These are phyloP conservation scores for Agarophyton chilense DNA, from an alignment of 23 red algal genomes.

Conservation along the genomic window DNA sequence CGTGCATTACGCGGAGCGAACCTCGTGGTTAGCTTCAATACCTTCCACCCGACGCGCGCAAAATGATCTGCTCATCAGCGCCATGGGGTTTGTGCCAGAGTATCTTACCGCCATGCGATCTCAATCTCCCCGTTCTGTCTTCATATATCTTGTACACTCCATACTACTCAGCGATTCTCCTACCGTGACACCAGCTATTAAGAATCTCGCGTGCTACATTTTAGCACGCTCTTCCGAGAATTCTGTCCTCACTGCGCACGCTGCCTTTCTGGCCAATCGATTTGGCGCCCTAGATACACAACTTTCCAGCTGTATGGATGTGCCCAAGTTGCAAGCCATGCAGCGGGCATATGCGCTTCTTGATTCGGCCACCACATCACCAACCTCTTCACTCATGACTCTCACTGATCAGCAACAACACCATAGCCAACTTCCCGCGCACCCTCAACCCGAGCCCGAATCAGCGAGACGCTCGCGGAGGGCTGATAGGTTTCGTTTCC, in stretches of 20 bases:
- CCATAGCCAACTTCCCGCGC: background rate
- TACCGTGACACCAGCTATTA: slow-evolving; percentile 19
- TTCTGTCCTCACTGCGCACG: slow-evolving; percentile 59
- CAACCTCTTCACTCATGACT: background rate
- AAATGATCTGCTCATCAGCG: background rate
- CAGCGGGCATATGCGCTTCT: slow-evolving; percentile 19
- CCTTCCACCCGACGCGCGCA: slow-evolving; percentile 32
- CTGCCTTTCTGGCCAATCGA: slow-evolving; percentile 63
- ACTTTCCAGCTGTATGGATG: slow-evolving; percentile 23
- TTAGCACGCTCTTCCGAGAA: slow-evolving; percentile 54
- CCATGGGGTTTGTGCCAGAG: slow-evolving; percentile 59
- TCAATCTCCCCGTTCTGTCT: background rate
- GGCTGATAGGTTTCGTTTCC: slow-evolving; percentile 1
- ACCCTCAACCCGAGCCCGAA: background rate
- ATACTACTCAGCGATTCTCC: slow-evolving; percentile 22
- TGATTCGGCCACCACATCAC: background rate
- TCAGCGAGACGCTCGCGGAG: background rate
- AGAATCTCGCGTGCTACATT: slow-evolving; percentile 46
- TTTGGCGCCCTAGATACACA: slow-evolving; percentile 49
- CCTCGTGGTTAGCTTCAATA: slow-evolving; percentile 30
- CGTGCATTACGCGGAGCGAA: background rate
- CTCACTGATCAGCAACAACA: background rate
- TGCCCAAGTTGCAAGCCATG: slow-evolving; percentile 29
- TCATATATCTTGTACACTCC: slow-evolving; percentile 54
- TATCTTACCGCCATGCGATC: slow-evolving; percentile 51